Evolutionary conservation across 306 rosid genomes (phyloP), one percentile per base, ranked within the genome.

Genomic region (Dalbergia cultrata): DNA sequence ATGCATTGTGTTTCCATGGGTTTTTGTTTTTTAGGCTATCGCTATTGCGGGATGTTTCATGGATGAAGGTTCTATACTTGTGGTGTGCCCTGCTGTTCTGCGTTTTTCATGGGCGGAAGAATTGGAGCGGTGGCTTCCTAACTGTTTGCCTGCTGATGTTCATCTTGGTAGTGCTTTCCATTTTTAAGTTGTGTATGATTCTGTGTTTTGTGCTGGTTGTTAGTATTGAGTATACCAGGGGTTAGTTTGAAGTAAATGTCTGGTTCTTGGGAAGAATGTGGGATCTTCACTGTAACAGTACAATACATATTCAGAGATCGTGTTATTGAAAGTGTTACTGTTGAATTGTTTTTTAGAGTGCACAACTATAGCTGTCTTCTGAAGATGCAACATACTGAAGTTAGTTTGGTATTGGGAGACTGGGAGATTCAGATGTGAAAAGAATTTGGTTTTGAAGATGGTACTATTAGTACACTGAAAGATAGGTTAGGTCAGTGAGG

Each of bases 91-190:
- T 26, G 99, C 99, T 47, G 87, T 95, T 79, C 83, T 95, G 88
- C 92, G 99, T 37, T 93, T 84, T 87, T 83, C 98, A 0, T 95
- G 99, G 99, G 99, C 98, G 4, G 99, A 95, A 86, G 99, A 95
- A 79, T 75, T 95, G 73, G 99, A 95, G 87, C 93, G 89, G 13
- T 93, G 99, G 98, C 92, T 95, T 87, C 99, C 99, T 63, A 85
- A 59, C 76, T 93, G 92, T 83, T 88, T 88, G 90, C 98, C 98
- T 43, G 80, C 96, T 52, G 99, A 93, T 82, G 80, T 93, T 59
- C 99, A 93, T 82, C 89, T 93, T 4, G 97, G 98, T 95, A 91
- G 82, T 76, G 45, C 65, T 70, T 52, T 76, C 13, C 16, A 0
- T 60, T 72, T 37, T 72, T 22, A 41, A 26, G 33, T 64, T 69